Evolutionary conservation across 2,329 filamentous ascomycete genomes (phyloP).

Genomic region (Lachnellula hyalina): DNA sequence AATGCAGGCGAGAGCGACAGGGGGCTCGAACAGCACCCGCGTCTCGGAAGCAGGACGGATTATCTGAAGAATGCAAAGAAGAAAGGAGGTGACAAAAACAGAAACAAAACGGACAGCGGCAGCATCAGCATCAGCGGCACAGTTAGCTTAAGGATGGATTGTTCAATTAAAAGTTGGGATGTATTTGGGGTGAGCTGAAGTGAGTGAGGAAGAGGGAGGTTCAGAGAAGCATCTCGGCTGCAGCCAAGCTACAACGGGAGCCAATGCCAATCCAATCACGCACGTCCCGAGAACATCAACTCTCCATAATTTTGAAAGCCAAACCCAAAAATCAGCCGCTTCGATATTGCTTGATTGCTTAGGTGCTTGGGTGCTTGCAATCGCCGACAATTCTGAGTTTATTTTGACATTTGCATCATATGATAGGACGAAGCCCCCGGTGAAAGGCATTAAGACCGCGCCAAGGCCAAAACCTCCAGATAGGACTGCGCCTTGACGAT

Average conservation of each 20-base stretch:
- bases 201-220: no score
- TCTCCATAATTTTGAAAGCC: not conserved
- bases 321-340: not conserved
- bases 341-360: not conserved
- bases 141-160: not conserved
- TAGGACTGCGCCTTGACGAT: conserved; percentile 8
- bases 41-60: conserved; percentile 15
- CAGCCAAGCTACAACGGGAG: not conserved
- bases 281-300: not conserved
- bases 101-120: not conserved
- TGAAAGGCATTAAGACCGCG: not conserved
- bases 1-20: conserved; percentile 12
- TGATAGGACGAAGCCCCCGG: not conserved
- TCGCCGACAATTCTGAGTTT: not conserved
- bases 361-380: not conserved
- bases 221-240: not conserved
- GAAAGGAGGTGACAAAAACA: not conserved
- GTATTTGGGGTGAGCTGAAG: no score
- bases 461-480: not conserved
- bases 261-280: no score
- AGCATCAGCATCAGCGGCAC: not conserved
- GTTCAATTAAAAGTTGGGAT: conserved; percentile 2
- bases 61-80: conserved; percentile 10
- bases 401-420: not conserved
- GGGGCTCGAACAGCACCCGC: conserved; percentile 15